Percentiles rank a stretch among this genome's conserved stretches.
Conservation (phyloP, 2,329 filamentous ascomycete genomes). For the Beauveria medogensis region DNA sequence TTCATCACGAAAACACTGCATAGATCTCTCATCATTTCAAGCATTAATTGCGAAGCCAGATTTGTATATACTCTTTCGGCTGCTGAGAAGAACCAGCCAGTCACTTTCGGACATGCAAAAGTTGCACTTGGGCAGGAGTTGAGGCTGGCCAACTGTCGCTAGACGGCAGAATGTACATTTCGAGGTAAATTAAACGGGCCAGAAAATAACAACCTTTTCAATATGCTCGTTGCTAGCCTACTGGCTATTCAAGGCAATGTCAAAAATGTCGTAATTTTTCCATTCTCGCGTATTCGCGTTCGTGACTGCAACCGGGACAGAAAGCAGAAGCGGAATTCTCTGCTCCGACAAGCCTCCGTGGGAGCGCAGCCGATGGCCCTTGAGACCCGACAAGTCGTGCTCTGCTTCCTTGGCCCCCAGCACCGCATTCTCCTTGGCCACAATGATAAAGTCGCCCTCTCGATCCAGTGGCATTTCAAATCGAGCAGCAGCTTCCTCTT, state of each 20-base stretch:
- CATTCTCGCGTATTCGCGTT: conserved; percentile 16
- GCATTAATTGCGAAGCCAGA: not conserved
- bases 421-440: conserved; percentile 28
- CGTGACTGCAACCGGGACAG: conserved; percentile 17
- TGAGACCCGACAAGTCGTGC: conserved; percentile 26
- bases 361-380: conserved; percentile 28
- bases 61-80: not conserved
- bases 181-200: not conserved
- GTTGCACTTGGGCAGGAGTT: too few species aligned
- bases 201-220: not conserved
- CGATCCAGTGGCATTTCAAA: conserved; percentile 32
- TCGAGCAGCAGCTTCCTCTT: conserved; percentile 23
- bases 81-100: not conserved
- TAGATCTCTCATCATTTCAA: not conserved
- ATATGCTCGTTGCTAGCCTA: not conserved
- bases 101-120: not conserved
- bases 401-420: conserved; percentile 27
- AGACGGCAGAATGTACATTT: not conserved
- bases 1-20: not conserved
- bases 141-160: not conserved
- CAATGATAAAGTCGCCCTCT: conserved; percentile 32
- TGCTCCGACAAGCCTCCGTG: conserved; percentile 34
- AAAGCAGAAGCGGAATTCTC: conserved; percentile 27
- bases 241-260: conserved; percentile 26
- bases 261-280: conserved; percentile 32